Evolutionary conservation across 176 grass and related monocot species (phyloP).

Genomic region (Oryza glumipatula): DNA sequence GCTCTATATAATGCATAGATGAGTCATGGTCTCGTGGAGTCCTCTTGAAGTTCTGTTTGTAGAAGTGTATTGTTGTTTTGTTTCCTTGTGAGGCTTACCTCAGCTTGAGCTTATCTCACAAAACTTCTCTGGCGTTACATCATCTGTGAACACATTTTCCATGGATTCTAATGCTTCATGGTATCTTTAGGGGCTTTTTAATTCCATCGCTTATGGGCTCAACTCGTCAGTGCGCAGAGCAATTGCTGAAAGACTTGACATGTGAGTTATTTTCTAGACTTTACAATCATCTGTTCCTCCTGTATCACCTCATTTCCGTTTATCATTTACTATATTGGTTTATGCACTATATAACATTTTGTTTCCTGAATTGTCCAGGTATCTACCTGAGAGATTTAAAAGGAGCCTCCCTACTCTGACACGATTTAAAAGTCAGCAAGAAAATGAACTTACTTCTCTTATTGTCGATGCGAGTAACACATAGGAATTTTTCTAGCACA

Average conservation of each 20-base stretch:
- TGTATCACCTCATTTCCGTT: background rate
- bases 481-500: constrained; percentile 23
- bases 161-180: background rate
- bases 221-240: constrained; percentile 93
- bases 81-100: background rate
- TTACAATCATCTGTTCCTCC: constrained; percentile 1
- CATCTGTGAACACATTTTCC: background rate
- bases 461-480: constrained; percentile 43
- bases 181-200: constrained; percentile 74
- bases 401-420: constrained; percentile 59
- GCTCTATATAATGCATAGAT: background rate
- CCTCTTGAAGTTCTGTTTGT: constrained; percentile 22
- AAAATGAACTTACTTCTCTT: constrained; percentile 79
- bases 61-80: background rate
- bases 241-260: constrained; percentile 78
- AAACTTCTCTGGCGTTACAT: background rate
- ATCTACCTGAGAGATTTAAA: constrained; percentile 74
- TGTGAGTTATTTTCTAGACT: constrained; percentile 53
- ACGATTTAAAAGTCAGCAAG: constrained; percentile 64
- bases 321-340: constrained; percentile 9
- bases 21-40: background rate
- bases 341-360: constrained; percentile 11
- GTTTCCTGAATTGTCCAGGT: constrained; percentile 53
- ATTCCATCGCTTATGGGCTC: constrained; percentile 94
- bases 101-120: background rate